A percentile compares a stretch with the other conserved stretches of the same genome.
phyloP scores from a whole-genome alignment of 2,329 filamentous ascomycete species.

The Amylocarpus encephaloides region DNA sequence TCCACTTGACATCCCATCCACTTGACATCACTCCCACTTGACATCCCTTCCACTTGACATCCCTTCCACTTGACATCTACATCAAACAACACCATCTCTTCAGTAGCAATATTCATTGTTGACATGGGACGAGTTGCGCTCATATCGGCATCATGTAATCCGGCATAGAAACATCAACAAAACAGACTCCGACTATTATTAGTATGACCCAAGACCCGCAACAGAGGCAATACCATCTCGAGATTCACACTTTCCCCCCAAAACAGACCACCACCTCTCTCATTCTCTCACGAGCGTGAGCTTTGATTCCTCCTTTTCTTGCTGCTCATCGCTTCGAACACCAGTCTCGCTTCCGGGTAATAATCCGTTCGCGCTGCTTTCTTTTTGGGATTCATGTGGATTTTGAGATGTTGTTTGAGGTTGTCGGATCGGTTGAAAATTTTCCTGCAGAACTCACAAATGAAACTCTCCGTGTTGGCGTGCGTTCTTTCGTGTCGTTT shows the following conservation, averaged over 20 bases:
- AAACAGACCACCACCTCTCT: neutral
- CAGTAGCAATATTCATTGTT: constrained; percentile 3
- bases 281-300: neutral
- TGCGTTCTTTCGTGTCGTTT: constrained; percentile 44
- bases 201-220: too few relatives aligned
- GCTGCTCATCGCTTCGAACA: neutral
- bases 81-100: neutral
- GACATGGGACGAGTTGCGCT: neutral
- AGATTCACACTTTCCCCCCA: too few relatives aligned
- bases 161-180: neutral
- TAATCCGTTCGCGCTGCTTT: constrained; percentile 5
- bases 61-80: neutral
- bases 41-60: neutral
- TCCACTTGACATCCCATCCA: too few relatives aligned
- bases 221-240: too few relatives aligned
- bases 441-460: constrained; percentile 21
- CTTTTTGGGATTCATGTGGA: constrained; percentile 11
- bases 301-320: neutral
- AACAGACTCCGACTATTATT: neutral
- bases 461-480: constrained; percentile 1
- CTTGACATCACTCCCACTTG: neutral
- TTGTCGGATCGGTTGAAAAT: constrained; percentile 24
- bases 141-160: neutral
- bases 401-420: constrained; percentile 18
- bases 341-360: neutral